phyloP scores from a whole-genome alignment of 1,284 basidiomycete species.

The Malassezia sp. region DNA sequence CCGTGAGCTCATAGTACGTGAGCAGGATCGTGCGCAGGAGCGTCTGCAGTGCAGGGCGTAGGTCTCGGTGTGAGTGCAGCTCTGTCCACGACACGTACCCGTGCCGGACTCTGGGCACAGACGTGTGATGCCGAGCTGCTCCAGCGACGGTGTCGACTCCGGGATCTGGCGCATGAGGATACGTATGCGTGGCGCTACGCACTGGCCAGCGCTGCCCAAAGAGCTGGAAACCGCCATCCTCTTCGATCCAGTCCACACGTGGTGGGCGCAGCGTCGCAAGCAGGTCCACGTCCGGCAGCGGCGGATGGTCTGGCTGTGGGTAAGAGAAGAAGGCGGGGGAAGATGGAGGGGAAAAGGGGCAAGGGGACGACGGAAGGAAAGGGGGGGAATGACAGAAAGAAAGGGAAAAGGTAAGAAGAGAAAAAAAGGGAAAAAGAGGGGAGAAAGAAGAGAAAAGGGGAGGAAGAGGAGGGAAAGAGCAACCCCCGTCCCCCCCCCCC shows the following conservation, averaged over 20 bases:
- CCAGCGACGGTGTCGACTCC: constrained; percentile 28
- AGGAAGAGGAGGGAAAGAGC: too few species aligned
- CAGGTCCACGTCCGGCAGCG: constrained; percentile 28
- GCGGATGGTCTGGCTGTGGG: background rate
- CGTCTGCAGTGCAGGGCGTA: constrained; percentile 21
- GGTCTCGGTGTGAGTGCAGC: background rate
- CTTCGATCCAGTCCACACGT: constrained; percentile 38
- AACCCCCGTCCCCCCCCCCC: too few species aligned
- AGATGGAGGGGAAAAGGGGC: too few species aligned
- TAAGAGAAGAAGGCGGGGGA: too few species aligned
- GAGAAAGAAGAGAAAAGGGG: too few species aligned
- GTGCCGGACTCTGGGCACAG: constrained; percentile 8
- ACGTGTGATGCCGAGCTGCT: constrained; percentile 31
- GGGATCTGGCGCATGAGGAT: too few species aligned
- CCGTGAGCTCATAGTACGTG: constrained; percentile 33
- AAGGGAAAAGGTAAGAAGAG: too few species aligned
- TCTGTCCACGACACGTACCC: background rate
- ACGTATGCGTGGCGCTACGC: too few species aligned
- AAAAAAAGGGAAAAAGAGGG: too few species aligned
- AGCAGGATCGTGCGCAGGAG: constrained; percentile 45
- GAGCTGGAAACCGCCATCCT: constrained; percentile 39
- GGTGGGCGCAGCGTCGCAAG: constrained; percentile 25
- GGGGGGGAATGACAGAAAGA: too few species aligned
- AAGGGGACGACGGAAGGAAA: too few species aligned
- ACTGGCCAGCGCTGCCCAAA: constrained; percentile 44